Percentiles rank a stretch among this genome's conserved stretches.
Conservation (phyloP, 352 stramenopile species). For the Blastocystis sp. region DNA sequence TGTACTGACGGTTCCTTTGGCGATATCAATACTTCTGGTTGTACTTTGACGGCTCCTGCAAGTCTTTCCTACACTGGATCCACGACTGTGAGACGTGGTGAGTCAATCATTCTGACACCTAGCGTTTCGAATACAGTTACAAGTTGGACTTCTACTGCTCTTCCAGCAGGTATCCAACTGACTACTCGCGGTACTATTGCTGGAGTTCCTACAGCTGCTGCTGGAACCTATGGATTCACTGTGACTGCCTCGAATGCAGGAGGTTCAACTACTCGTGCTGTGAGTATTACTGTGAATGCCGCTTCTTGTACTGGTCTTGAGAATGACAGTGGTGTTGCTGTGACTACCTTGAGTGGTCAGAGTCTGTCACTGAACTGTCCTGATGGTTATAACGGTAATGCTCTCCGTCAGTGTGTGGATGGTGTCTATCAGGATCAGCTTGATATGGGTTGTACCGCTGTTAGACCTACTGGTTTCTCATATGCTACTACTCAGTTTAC, state of each 20-base stretch:
- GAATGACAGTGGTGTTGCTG: neutral
- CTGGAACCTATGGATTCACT: neutral
- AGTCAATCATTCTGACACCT: neutral
- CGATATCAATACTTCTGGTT: neutral
- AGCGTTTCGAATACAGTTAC: neutral
- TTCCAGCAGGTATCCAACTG: slow-evolving; percentile 1
- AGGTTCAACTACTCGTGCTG: neutral
- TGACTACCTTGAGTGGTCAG: neutral
- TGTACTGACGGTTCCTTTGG: neutral
- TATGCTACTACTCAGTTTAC: neutral
- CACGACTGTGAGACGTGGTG: neutral
- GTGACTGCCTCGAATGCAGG: neutral
- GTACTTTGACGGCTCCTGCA: neutral
- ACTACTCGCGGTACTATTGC: neutral
- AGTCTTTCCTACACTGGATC: neutral
- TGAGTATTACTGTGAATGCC: neutral
- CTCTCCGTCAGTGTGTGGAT: slow-evolving; percentile 11
- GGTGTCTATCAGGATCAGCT: slow-evolving; percentile 1
- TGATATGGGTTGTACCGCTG: neutral
- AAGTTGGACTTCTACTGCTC: neutral
- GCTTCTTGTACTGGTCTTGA: slow-evolving; percentile 32
- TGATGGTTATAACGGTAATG: slow-evolving; percentile 1
- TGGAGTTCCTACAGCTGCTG: neutral
- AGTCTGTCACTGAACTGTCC: neutral
- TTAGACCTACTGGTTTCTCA: neutral